phyloP scores from a whole-genome alignment of 495 filamentous ascomycete species.

The Penicillium arizonense region DNA sequence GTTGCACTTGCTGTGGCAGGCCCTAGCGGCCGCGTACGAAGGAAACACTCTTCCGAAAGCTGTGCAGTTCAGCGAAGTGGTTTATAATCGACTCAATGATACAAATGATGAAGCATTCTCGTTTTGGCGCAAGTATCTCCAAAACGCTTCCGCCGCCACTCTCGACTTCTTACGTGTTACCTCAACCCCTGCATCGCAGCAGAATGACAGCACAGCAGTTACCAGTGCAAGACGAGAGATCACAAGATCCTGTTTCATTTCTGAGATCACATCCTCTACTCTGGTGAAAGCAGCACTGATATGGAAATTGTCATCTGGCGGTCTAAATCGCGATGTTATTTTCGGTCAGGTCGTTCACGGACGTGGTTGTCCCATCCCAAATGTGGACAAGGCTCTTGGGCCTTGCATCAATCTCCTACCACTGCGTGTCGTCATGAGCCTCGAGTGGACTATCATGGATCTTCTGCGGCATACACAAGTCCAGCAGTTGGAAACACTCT shows the following conservation, averaged over 20 bases:
- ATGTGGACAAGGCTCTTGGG: slow-evolving; percentile 42
- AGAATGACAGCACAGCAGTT: neutral
- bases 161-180: slow-evolving; percentile 2
- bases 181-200: neutral
- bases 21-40: slow-evolving; percentile 39
- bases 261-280: slow-evolving; percentile 39
- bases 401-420: slow-evolving; percentile 51
- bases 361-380: slow-evolving; percentile 41
- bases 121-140: slow-evolving; percentile 24
- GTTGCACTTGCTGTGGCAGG: slow-evolving; percentile 49
- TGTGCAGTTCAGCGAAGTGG: slow-evolving; percentile 50
- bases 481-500: slow-evolving; percentile 41
- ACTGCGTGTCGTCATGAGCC: slow-evolving; percentile 37
- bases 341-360: slow-evolving; percentile 45
- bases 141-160: slow-evolving; percentile 9
- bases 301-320: slow-evolving; percentile 32
- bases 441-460: slow-evolving; percentile 33
- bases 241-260: neutral
- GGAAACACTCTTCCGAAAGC: slow-evolving; percentile 25
- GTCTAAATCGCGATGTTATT: slow-evolving; percentile 29
- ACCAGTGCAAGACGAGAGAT: neutral
- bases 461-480: slow-evolving; percentile 43
- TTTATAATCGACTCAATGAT: slow-evolving; percentile 34
- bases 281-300: slow-evolving; percentile 45
- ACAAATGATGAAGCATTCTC: neutral